Evolutionary conservation across 2,329 filamentous ascomycete species (phyloP), one percentile per base, ranked within the genome.

Genomic region (Calonectria honghensis): DNA sequence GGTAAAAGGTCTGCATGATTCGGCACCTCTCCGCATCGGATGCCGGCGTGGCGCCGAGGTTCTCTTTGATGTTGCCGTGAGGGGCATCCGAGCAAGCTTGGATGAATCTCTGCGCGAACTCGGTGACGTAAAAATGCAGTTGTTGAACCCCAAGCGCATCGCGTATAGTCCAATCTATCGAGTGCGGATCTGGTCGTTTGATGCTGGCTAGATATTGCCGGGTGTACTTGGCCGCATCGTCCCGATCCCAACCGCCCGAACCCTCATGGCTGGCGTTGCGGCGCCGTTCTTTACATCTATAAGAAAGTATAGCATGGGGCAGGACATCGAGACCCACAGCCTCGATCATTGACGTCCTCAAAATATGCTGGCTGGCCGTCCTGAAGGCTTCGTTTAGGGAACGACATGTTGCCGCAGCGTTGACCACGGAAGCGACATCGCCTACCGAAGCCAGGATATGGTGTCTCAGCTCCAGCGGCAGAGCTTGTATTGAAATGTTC

Each of bases 391-490:
- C 61, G 5, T 65, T 14, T 1, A 65, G 41, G 20, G 61, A 14
- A 29, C 41, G 61, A 20, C 61, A 65, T 0, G 61, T 48, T 14
- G 31, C 9, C 9, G 61, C 41, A 9, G 61, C 41, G 29, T 50
- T 50, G 41, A 35, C 11, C 2, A 65, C 20, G 41, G 61, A 65
- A 3, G 29, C n/a, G 61, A 65, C 61, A 29, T 65, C 61, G 29
- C 41, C 61, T 2, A 65, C 39, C 9, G 31, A 65, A 7, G 27
- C 41, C 11, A 65, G 61, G 13, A 65, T 50, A 3, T 45, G 31
- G 6, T 50, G 61, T 16, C 39, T 31, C 41, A 65, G 27, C 61
- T 65, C 61, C 10, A 65, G 18, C 7, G 61, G 61, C 39, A 65
- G 31, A 29, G 7, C 32, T 65, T 65, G 39, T 29, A 65, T n/a